Evolutionary conservation across 1,284 basidiomycete genomes (phyloP), one percentile per base, ranked within the genome.

Genomic region (Irpex sp.): DNA sequence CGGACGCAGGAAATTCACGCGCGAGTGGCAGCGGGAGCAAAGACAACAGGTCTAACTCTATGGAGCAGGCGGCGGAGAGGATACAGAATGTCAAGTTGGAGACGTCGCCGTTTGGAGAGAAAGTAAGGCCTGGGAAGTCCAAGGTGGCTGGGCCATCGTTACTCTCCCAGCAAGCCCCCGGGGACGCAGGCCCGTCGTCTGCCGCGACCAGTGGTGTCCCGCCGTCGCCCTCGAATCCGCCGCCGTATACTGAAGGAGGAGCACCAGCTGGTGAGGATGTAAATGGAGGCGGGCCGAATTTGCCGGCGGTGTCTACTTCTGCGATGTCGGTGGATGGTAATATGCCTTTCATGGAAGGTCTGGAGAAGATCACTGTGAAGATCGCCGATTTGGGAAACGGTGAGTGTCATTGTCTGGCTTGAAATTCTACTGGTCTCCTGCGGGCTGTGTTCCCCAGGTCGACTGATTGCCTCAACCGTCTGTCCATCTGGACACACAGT

Each of bases 371-470:
- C 68, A 98, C 96, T 3, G 97, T 99, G 67, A 98, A 99, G 83
- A 98, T 99, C 74, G 97, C 97, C 37, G 97, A 99, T 81, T 78
- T 99, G 61, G 97, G 95, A 19, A 97, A 98, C 75, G 93, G 89
- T 90, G 65, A 49, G 85, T 73, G 35, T n/a, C 2, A 19, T 50
- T n/a, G 11, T 50, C 17, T n/a, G 2, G 11, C 17, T 50, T 50
- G 11, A 11, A n/a, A 13, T 46, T 6, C 26, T 26, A 26, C 26
- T 26, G 26, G 26, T 26, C 26, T 26, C 26, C 26, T 26, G 26
- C 26, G 26, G 26, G 26, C 26, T 26, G 26, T 26, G 26, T 26
- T 26, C 26, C 26, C 26, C 26, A 26, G 26, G 43, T n/a, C 26
- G 47, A 53, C 31, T 3, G 61, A 57, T 49, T 6, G 33, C 61